Evolutionary conservation across 2,329 filamentous ascomycete genomes (phyloP), one percentile per base, ranked within the genome.

Genomic region (Pestalotiopsis sp.): DNA sequence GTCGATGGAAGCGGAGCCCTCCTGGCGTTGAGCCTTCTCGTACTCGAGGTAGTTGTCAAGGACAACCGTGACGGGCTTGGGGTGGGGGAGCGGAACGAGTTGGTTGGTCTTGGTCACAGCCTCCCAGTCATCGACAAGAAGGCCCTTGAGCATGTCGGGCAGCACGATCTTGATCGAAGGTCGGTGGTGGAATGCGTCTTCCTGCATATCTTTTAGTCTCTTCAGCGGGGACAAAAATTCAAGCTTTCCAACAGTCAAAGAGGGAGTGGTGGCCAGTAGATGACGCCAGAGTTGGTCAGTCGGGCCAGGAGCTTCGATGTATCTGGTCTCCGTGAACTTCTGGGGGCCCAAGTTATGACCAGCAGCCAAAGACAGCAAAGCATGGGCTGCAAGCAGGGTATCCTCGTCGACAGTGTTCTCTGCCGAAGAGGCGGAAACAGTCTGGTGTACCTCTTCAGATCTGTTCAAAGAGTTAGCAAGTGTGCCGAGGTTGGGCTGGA

Each of bases 41-140:
- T 90, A 89, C 1, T 86, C 86, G 67, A 91, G 85, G 79, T 98
- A 99, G 72, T 95, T 92, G 63, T 94, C 87, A 17, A 99, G 83
- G 70, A 99, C 93, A 72, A 89, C 83, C 71, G 88, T 89, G 69
- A 96, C 93, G 1, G 95, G 90, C 65, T 91, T 88, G 36, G 87
- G 85, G 61, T 94, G 91, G 0, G 96, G 96, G 17, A 99, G 85
- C 1, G 93, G 91, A 39, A 98, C 93, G 3, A 98, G 90, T 77
- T 95, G 93, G 74, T 94, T 90, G 78, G 97, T 96, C 83, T 98
- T 98, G 68, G 96, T 99, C 70, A 99, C 91, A 75, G 98, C 97
- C 80, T 99, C 96, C 96, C 96, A 99, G 79, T 99, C 96, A 78
- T 99, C 96, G 25, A 99, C 96, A 3, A 99, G 89, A 71, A 97